Base-by-base conservation (phyloP, 371 early-diverging fungal species). In the Mortierella polycephala region DNA sequence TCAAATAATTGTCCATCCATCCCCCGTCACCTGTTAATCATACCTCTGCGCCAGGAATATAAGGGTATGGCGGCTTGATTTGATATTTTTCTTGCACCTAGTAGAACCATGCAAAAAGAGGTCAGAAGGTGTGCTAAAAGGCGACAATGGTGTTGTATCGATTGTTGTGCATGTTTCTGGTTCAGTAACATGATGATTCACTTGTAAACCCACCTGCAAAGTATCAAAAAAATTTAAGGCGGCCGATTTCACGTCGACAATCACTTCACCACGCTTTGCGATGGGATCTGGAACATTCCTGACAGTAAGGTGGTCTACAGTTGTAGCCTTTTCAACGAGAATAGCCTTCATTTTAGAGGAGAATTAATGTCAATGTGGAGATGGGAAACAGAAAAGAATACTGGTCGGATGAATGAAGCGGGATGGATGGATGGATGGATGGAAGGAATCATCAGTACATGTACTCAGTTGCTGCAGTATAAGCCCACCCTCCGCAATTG, bases 181-280 rank as follows among this genome's bases (percentile, higher is more conserved):
- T 30, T 30, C 30, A 30, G 30, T 30, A 2, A 30, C 30, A 30
- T 30, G 30, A 30, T 30, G 30, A 30, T 30, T 30, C 30, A 30
- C 83, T n/a, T n/a, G n/a, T n/a, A n/a, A n/a, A n/a, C n/a, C n/a
- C n/a, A 92, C 91, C 90, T 92, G 88, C 21, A 95, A 86, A 49
- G 93, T 92, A 66, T 96, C 96, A 64, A 92, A 94, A 74, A 93
- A 96, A 84, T 94, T 95, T 62, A 91, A 83, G 18, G 94, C 94
- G 16, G 83, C 85, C 0, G 95, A 93, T 60, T 90, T 89, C 58
- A 95, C 86, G 59, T 89, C 84, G 12, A 95, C 85, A 44, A 93
- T 87, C 9, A 94, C 63, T 57, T 94, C 89, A 40, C 84, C 86
- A 45, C 85, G 80, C 60, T 87, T 85, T 57, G 87, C 88, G 47